Evolutionary conservation across 148 eudicot species (phyloP), one percentile per base, ranked within the genome.

Genomic region (Nepenthes mirabilis): DNA sequence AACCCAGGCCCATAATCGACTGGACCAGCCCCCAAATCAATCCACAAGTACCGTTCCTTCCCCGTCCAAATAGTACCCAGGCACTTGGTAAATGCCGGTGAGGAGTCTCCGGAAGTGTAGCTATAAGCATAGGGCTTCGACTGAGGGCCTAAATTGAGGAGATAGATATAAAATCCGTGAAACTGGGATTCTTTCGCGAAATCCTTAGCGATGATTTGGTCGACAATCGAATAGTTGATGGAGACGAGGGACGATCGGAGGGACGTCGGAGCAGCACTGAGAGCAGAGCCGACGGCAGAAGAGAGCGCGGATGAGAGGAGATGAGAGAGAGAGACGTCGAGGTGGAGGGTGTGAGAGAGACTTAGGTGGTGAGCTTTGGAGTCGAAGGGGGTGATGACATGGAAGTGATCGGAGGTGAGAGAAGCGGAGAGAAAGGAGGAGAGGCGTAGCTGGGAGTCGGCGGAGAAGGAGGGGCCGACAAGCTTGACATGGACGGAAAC

Each of bases 1-100:
- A 93, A 66, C 0, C 82, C 96, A 2, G 98, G 98, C 54, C 98
- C 98, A 34, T 93, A 93, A 53, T 93, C 98, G 0, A 91, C 84
- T 8, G 98, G 98, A 0, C 96, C 98, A 1, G 96, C 98, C 1
- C 79, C 83, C 37, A 93, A 64, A 69, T 93, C 98, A 11, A 93
- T 71, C 98, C 98, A 93, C 52, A 88, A 34, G 45, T 93, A 93
- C 2, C 98, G 63, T 0, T 72, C 85, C 55, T 73, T 77, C 0
- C 82, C 86, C 10, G 88, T 64, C 95, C 95, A 93, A 7, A 82
- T 14, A 1, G 77, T 71, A 5, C 98, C 98, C 60, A 80, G 65
- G 13, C 98, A 93, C 14, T 68, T 80, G 12, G 88, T 85, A 9
- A 65, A 77, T 1, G 76, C 83, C 0, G 86, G 75, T 0, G 96